phyloP scores from a whole-genome alignment of 75 land plant species.

The Selaginella tamariscina region DNA sequence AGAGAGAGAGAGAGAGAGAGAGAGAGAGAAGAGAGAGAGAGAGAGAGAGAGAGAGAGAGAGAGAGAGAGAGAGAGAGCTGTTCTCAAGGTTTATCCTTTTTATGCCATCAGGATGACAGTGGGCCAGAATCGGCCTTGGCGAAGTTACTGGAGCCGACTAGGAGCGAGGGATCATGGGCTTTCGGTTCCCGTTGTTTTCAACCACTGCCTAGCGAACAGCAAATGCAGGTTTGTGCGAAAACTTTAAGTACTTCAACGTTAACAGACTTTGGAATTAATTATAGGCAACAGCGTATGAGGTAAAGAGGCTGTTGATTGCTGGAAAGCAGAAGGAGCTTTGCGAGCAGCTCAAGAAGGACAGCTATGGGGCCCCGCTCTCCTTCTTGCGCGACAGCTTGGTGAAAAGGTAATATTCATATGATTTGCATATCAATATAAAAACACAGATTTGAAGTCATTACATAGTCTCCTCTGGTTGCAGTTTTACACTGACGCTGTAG shows the following conservation, averaged over 20 bases:
- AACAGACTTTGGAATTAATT: background rate
- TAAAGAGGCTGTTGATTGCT: constrained; percentile 66
- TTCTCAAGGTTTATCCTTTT: background rate
- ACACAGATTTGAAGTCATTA: too few relatives aligned
- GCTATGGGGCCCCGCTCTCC: constrained; percentile 90
- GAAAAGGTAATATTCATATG: constrained; percentile 57
- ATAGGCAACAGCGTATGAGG: constrained; percentile 69
- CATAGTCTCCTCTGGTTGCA: too few relatives aligned
- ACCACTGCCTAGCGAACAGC: constrained; percentile 58
- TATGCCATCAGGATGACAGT: constrained; percentile 47
- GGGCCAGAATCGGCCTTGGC: constrained; percentile 82
- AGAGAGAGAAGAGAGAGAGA: too few relatives aligned
- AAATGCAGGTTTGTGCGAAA: constrained; percentile 40
- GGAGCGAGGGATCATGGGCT: constrained; percentile 24
- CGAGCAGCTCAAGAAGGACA: constrained; percentile 78
- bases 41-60: too few relatives aligned
- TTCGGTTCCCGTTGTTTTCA: constrained; percentile 37
- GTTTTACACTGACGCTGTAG: constrained; percentile 76
- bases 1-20: too few relatives aligned
- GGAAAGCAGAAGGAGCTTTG: constrained; percentile 81
- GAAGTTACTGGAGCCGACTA: constrained; percentile 62
- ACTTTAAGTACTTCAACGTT: background rate
- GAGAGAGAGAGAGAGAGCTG: too few relatives aligned
- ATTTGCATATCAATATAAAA: too few relatives aligned
- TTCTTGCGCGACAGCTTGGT: constrained; percentile 88